Conservation (phyloP, 2,329 filamentous ascomycete genomes). For the Cytospora leucostoma region DNA sequence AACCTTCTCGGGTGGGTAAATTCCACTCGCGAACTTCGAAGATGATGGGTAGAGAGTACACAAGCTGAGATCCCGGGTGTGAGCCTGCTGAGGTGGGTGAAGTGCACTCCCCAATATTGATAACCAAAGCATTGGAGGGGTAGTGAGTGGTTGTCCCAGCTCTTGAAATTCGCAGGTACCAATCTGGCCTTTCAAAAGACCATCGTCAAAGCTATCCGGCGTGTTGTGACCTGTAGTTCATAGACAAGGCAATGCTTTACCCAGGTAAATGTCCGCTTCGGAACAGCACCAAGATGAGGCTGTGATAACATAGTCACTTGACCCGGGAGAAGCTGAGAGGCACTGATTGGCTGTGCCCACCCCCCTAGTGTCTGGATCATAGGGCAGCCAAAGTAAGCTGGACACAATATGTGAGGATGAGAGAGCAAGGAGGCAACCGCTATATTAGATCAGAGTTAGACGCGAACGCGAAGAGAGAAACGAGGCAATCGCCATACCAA, state of each 20-base stretch:
- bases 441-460: too few relatives aligned
- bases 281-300: neutral
- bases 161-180: neutral
- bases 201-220: neutral
- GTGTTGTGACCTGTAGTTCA: neutral
- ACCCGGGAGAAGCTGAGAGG: neutral
- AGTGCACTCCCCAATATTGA: neutral
- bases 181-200: neutral
- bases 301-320: slow-evolving; percentile 19
- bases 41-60: too few relatives aligned
- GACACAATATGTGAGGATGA: too few relatives aligned
- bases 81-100: neutral
- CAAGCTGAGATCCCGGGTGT: neutral
- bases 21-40: neutral
- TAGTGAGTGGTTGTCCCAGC: neutral
- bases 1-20: neutral
- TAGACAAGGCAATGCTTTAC: neutral
- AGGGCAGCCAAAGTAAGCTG: neutral
- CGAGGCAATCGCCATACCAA: too few relatives aligned
- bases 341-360: slow-evolving; percentile 18
- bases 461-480: too few relatives aligned
- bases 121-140: neutral
- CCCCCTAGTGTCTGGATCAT: neutral
- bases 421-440: neutral
- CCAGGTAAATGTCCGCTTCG: neutral